Percentiles rank a stretch among this genome's conserved stretches.
Conservation (phyloP, 768 basidiomycete genomes). For the Tulasnella sp. region DNA sequence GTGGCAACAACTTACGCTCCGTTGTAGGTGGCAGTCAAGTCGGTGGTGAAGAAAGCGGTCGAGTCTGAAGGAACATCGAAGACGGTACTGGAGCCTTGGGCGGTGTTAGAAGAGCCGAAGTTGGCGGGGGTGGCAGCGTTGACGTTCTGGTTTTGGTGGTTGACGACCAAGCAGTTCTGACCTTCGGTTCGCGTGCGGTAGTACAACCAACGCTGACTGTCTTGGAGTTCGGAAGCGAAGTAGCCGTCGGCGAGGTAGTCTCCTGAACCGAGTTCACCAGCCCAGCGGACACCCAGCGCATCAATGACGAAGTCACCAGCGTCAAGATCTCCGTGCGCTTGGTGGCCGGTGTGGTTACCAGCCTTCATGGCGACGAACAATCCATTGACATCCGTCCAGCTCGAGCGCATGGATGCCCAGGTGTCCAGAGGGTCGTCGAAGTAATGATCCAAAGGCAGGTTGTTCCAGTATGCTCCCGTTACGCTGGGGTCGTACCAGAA, state of each 20-base stretch:
- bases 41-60: constrained; percentile 75
- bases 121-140: constrained; percentile 53
- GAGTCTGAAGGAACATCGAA: constrained; percentile 58
- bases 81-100: constrained; percentile 84
- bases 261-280: constrained; percentile 87
- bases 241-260: constrained; percentile 76
- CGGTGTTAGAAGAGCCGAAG: constrained; percentile 52
- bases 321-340: constrained; percentile 94
- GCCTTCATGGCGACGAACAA: constrained; percentile 87
- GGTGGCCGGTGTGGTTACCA: constrained; percentile 72
- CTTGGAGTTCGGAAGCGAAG: constrained; percentile 71
- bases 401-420: constrained; percentile 89
- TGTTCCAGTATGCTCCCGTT: constrained; percentile 89
- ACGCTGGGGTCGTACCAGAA: constrained; percentile 88
- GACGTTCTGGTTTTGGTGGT: constrained; percentile 75
- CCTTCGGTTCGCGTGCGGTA: constrained; percentile 97
- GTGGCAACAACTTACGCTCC: constrained; percentile 34
- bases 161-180: constrained; percentile 88
- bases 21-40: constrained; percentile 74
- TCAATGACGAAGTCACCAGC: constrained; percentile 94
- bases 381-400: constrained; percentile 85
- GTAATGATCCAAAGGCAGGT: constrained; percentile 71
- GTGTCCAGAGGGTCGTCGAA: constrained; percentile 69
- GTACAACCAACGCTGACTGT: constrained; percentile 76
- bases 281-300: constrained; percentile 89